Conservation (phyloP, 2,329 filamentous ascomycete genomes). For the Hypoxylon sp. region DNA sequence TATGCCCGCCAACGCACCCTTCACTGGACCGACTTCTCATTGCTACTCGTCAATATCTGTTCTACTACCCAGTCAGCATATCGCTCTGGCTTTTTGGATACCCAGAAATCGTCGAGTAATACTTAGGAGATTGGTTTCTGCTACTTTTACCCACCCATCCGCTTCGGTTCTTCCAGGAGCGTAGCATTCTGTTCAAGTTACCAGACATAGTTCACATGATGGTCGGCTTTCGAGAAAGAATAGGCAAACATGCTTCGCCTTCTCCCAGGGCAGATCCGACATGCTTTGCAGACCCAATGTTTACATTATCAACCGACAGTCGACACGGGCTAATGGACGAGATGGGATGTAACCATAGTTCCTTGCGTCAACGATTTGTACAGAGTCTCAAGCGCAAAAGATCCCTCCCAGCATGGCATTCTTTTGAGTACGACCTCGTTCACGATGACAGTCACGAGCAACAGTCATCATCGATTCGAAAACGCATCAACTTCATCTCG, state of each 20-base stretch:
- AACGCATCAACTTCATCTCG: conserved; percentile 32
- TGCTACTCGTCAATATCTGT: background rate
- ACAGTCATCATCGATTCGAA: conserved; percentile 22
- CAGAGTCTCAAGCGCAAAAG: conserved; percentile 20
- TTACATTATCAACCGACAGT: background rate
- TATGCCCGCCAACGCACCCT: background rate
- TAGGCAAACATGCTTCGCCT: conserved; percentile 4
- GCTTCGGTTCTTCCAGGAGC: background rate
- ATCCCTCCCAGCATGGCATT: conserved; percentile 7
- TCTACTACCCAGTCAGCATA: conserved; percentile 18
- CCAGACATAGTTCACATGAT: conserved; percentile 18
- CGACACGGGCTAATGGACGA: background rate
- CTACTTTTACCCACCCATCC: background rate
- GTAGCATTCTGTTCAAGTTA: background rate
- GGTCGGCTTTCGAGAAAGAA: conserved; percentile 23
- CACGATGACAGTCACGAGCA: background rate
- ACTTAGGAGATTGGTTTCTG: conserved; percentile 21
- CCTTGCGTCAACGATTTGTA: conserved; percentile 28
- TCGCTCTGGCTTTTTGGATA: conserved; percentile 22
- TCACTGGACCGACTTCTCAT: background rate
- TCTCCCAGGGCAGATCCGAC: background rate
- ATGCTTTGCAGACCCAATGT: background rate
- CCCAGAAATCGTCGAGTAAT: conserved; percentile 4
- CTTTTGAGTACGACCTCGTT: background rate
- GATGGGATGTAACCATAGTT: background rate